Evolutionary conservation across 495 filamentous ascomycete genomes (phyloP), one percentile per base, ranked within the genome.

Genomic region (Neurospora sp.): DNA sequence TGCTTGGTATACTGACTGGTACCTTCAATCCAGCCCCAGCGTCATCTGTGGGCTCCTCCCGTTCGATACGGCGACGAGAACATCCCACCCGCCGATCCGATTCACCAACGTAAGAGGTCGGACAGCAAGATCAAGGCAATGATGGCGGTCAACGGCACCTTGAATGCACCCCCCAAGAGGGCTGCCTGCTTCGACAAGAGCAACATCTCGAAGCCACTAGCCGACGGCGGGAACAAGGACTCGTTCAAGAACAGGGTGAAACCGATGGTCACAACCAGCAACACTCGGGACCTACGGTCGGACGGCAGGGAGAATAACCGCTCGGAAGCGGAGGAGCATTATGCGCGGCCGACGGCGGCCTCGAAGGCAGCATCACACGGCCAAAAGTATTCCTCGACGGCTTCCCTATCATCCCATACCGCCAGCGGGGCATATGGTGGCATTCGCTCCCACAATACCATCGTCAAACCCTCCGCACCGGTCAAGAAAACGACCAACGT

Each of bases 51-150:
- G 73, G 83, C 84, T 78, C 84, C 89, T 73, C 85, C 86, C 76
- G 86, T 65, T 5, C 74, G 53, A 31, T 65, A 75, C 68, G 78
- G 89, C 76, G 92, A 94, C 83, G 96, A 98, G 82, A 94, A 95
- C 80, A 84, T 85, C 31, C 84, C 88, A 22, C 81, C 87, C 18
- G 74, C 83, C 68, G 85, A 86, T 74, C 93, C 90, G 79, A 81
- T 92, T 71, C 92, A 94, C 75, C 90, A 95, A 77, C 90, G 90
- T 37, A 91, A 93, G 83, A 97, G 94, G 81, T 96, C 93, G 1
- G 90, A 89, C 9, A 86, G 92, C 27, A 91, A 90, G 61, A 81
- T 94, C 65, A 88, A 86, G 65, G 82, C 84, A 35, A 81, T 89
- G 71, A 71, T 83, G 74, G 75, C 85, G 18, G 83, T 87, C 68